Conservation (phyloP, 116 monocot species). For the Dioscorea cayenensis region DNA sequence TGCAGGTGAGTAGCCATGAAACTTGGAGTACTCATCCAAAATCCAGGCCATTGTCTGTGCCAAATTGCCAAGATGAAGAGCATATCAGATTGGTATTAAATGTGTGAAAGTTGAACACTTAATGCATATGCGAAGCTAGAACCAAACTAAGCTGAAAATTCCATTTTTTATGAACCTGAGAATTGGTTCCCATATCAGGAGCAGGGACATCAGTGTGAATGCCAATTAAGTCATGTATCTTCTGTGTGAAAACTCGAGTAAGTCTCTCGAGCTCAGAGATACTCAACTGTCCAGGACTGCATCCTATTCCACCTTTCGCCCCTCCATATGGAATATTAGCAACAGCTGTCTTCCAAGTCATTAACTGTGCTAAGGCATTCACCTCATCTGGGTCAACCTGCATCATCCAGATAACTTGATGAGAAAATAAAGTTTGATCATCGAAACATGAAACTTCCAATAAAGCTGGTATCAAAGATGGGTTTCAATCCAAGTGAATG, state of each 20-base stretch:
- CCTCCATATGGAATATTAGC: constrained; percentile 94
- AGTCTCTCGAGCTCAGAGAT: constrained; percentile 69
- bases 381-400: constrained; percentile 96
- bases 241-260: constrained; percentile 78
- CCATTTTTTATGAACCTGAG: constrained; percentile 37
- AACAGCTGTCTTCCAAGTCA: constrained; percentile 96
- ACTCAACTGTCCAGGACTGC: constrained; percentile 69
- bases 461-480: neutral
- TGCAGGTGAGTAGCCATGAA: constrained; percentile 87
- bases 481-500: neutral
- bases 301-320: constrained; percentile 92
- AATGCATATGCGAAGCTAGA: neutral
- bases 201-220: constrained; percentile 84
- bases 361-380: constrained; percentile 83
- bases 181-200: constrained; percentile 89
- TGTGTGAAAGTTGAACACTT: neutral
- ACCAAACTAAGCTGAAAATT: neutral
- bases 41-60: constrained; percentile 92
- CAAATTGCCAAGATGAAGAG: constrained; percentile 1
- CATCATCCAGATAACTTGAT: constrained; percentile 1
- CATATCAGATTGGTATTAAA: neutral
- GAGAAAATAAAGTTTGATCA: neutral
- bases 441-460: neutral
- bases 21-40: constrained; percentile 86
- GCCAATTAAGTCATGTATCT: constrained; percentile 90